Base-by-base conservation (phyloP, 345 rosid genomes). In the Eucalyptus cladocalyx region DNA sequence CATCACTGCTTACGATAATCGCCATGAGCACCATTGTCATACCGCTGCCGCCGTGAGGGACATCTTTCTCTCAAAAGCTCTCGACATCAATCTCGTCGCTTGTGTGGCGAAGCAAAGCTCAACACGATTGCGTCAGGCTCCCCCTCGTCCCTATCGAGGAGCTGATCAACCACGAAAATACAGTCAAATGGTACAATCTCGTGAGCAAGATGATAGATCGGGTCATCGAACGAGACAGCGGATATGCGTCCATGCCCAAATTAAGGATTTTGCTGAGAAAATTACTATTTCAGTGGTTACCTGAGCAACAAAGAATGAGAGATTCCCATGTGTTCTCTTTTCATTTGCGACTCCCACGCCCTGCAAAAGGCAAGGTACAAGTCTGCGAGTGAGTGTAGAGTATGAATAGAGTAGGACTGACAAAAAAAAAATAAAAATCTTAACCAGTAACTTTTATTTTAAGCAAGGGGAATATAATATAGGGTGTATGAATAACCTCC, bases 21-120 rank as follows among this genome's bases (percentile, higher is more conserved):
- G 2, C 8, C 26, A 72, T 3, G 24, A 17, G 14, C 28, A 34
- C 13, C 42, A 3, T 12, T 4, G 4, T 72, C 2, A 0, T 23
- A 34, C 4, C 7, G 0, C 2, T 1, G 4, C 12, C 43, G 6
- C 14, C 23, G 12, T 69, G 0, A 11, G 24, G 10, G 43, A 69
- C 80, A 69, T 34, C 80, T 65, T 34, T n/a, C 76, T 65, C 76
- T 65, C 21, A 15, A n/a, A 34, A 65, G 76, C 21, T 69, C 23
- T 67, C 12, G 24, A 67, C 3, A 19, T 69, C 24, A 1, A 69
- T 69, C 80, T 5, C 42, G 2, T 32, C 11, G 7, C 5, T 69
- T 0, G 42, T 32, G 23, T 2, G 12, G 80, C 80, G 12, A 69
- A 32, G 23, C 80, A 17, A 69, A 34, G 42, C 54, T 69, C 80